phyloP scores from a whole-genome alignment of 257 asterid species.

The Scutellaria minor region DNA sequence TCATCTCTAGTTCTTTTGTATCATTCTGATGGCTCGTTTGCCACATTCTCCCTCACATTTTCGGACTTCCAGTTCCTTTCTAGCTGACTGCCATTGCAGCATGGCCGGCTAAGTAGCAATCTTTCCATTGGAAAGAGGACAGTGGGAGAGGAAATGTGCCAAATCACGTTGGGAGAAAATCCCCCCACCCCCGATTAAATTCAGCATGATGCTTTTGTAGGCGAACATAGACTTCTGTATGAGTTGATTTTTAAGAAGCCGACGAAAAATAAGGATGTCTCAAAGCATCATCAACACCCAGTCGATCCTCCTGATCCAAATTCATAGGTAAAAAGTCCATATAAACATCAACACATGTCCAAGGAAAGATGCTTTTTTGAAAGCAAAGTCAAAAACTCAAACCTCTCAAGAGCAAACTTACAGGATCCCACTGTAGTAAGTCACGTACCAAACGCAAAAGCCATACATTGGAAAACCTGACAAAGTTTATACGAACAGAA shows the following conservation, averaged over 20 bases:
- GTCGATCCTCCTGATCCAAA: constrained; percentile 77
- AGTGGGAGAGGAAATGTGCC: too few relatives aligned
- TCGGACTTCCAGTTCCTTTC: too few relatives aligned
- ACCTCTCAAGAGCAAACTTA: constrained; percentile 49
- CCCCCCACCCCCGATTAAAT: not conserved
- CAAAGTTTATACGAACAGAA: constrained; percentile 17
- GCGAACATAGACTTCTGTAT: not conserved
- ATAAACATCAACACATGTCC: not conserved
- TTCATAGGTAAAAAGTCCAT: constrained; percentile 3
- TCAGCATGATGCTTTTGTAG: too few relatives aligned
- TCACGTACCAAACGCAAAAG: constrained; percentile 89
- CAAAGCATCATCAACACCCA: constrained; percentile 84
- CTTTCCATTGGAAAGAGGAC: not conserved
- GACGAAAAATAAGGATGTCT: constrained; percentile 80
- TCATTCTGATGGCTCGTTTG: not conserved
- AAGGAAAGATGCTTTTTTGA: not conserved
- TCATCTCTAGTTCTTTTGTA: not conserved
- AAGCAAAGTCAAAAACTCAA: not conserved
- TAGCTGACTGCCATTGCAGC: too few relatives aligned
- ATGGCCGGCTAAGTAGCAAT: too few relatives aligned
- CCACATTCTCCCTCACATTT: too few relatives aligned
- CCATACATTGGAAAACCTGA: constrained; percentile 83
- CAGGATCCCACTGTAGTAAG: constrained; percentile 88
- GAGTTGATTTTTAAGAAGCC: constrained; percentile 29
- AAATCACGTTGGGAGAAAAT: not conserved